phyloP scores from a whole-genome alignment of 257 asterid species.

The Gardenia jasminoides region DNA sequence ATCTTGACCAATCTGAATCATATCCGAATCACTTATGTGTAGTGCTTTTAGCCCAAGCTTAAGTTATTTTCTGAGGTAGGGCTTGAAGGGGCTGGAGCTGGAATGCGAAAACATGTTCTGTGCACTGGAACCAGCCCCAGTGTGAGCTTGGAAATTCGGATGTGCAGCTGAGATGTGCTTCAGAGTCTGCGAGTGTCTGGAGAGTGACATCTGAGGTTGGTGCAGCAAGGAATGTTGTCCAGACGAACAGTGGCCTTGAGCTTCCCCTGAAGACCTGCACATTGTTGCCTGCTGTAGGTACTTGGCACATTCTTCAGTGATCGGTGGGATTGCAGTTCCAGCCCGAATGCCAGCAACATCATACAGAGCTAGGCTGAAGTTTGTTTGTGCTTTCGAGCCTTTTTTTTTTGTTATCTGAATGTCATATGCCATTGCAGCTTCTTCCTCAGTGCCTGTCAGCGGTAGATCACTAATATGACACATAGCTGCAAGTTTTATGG shows the following conservation, averaged over 20 bases:
- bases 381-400: background rate
- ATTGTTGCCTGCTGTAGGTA: background rate
- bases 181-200: background rate
- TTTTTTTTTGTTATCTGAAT: background rate
- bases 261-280: background rate
- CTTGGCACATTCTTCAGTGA: background rate
- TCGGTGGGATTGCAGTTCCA: background rate
- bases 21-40: too few relatives aligned
- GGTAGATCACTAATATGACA: background rate
- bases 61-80: background rate
- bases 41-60: background rate
- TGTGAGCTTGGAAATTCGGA: background rate
- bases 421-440: slow-evolving; percentile 12
- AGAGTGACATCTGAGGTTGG: background rate
- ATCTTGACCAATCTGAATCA: too few relatives aligned
- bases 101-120: background rate
- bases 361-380: background rate
- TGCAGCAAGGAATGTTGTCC: too few relatives aligned
- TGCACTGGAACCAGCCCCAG: background rate
- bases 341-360: background rate
- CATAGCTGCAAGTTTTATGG: background rate
- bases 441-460: background rate
- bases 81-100: background rate
- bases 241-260: background rate
- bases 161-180: background rate